These are phyloP conservation scores for Coemansia sp. DNA, from an alignment of 192 early-diverging fungal genomes.

Conservation along the genomic window DNA sequence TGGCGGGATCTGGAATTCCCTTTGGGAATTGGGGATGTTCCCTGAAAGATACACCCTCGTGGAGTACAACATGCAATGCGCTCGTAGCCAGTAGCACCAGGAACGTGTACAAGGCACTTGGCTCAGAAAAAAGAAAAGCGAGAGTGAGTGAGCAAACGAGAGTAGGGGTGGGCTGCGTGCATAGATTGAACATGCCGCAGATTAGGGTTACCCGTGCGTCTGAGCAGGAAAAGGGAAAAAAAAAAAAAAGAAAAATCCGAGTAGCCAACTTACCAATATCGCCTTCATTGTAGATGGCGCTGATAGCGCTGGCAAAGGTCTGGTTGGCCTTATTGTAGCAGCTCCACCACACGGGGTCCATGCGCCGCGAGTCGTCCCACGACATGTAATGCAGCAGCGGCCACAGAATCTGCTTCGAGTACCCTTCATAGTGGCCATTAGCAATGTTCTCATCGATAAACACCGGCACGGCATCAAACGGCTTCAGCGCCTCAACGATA, in stretches of 20 bases:
- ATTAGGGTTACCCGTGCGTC: conserved; percentile 2
- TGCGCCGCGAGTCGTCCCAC: conserved; percentile 76
- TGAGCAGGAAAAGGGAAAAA: not conserved
- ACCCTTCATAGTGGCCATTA: conserved; percentile 93
- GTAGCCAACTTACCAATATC: conserved; percentile 48
- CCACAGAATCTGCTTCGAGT: conserved; percentile 97
- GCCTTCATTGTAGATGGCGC: conserved; percentile 77
- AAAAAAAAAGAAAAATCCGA: not conserved
- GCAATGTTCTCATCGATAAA: conserved; percentile 75
- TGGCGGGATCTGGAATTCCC: not conserved
- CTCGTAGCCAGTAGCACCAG: not conserved
- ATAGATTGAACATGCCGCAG: conserved; percentile 12
- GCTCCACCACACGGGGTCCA: conserved; percentile 70
- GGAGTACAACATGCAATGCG: not conserved
- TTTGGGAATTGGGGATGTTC: not conserved
- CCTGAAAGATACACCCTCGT: not conserved
- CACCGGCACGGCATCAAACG: conserved; percentile 71
- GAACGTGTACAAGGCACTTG: not conserved
- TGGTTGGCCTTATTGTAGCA: conserved; percentile 85
- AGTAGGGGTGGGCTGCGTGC: not conserved
- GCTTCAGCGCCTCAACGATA: conserved; percentile 61
- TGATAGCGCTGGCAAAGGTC: conserved; percentile 75
- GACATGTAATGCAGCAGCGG: conserved; percentile 95
- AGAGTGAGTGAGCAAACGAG: not conserved
- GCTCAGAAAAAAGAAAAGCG: not conserved